Base-by-base conservation (phyloP, 345 rosid species). In the Zanthoxylum bungeanum region DNA sequence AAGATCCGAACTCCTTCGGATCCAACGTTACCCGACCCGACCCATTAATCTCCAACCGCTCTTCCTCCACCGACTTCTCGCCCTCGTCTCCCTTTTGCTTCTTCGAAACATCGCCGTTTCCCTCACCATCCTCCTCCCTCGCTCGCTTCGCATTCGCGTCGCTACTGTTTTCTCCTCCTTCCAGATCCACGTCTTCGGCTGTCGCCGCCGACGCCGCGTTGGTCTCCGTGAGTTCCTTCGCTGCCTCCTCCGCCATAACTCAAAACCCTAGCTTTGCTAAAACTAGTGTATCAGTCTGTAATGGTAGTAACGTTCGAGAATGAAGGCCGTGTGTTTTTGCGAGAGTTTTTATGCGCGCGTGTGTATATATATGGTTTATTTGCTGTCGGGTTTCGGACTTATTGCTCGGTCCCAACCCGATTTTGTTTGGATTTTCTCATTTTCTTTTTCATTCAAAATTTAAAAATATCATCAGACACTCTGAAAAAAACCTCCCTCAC, bases 1-100 rank as follows among this genome's bases (percentile, higher is more conserved):
- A 78, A 1, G 97, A 83, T 36, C 80, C 87, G 46, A 93, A 91
- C 79, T 79, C 87, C 85, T 93, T 93, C 0, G 93, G 89, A 19
- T 97, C 97, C 73, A 93, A 61, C n/a, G 64, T 82, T 12, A 83
- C 86, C 53, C 66, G 79, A 74, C n/a, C 85, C 21, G 84, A 39
- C 31, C 53, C 83, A 52, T 69, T 76, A n/a, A n/a, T 74, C 46
- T 78, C 84, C 58, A 63, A 62, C 66, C 75, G 72, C 67, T 79
- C 73, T 60, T 79, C 79, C 71, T 80, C 69, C 64, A 73, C 59
- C 28, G 70, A 53, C 73, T 73, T 70, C 72, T 73, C 81, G 72
- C 57, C 44, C 74, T 51, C 67, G 67, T 60, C 85, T 56, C 69
- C 79, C 75, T 88, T 88, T 80, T 76, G 93, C 81, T 87, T 89